These are phyloP conservation scores for Coprinellus aureogranulatus DNA, from an alignment of 768 basidiomycete genomes.

Conservation along the genomic window DNA sequence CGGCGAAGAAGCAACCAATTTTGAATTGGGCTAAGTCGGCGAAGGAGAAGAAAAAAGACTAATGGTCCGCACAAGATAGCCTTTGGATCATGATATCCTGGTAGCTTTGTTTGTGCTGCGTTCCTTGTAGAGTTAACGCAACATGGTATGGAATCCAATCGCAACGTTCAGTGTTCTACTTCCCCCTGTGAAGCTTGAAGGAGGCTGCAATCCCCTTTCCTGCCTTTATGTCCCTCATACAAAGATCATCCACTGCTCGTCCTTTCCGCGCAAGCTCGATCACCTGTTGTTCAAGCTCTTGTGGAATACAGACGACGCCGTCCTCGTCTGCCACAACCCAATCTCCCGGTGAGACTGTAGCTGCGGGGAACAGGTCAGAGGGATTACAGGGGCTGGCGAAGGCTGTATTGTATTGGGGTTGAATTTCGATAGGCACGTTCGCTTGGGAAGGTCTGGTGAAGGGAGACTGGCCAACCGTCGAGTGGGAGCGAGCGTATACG, in stretches of 20 bases:
- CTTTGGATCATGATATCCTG: no score
- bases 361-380: conserved; percentile 41
- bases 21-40: background rate
- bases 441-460: conserved; percentile 80
- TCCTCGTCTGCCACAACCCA: conserved; percentile 85
- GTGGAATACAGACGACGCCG: conserved; percentile 82
- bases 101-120: no score
- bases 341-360: conserved; percentile 70
- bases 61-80: no score
- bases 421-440: conserved; percentile 60
- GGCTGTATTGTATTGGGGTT: conserved; percentile 30
- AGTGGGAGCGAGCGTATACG: conserved; percentile 78
- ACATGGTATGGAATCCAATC: no score
- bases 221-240: conserved; percentile 70
- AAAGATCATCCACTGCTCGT: conserved; percentile 64
- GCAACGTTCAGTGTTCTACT: background rate
- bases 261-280: conserved; percentile 56
- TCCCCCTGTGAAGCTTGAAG: conserved; percentile 73
- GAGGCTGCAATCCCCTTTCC: conserved; percentile 74
- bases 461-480: conserved; percentile 82
- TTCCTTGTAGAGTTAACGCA: no score
- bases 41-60: conserved; percentile 1
- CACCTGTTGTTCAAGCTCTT: conserved; percentile 50
- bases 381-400: background rate
- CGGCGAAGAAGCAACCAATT: background rate